Conservation (phyloP, 257 asterid species). For the Capsicum chinense region DNA sequence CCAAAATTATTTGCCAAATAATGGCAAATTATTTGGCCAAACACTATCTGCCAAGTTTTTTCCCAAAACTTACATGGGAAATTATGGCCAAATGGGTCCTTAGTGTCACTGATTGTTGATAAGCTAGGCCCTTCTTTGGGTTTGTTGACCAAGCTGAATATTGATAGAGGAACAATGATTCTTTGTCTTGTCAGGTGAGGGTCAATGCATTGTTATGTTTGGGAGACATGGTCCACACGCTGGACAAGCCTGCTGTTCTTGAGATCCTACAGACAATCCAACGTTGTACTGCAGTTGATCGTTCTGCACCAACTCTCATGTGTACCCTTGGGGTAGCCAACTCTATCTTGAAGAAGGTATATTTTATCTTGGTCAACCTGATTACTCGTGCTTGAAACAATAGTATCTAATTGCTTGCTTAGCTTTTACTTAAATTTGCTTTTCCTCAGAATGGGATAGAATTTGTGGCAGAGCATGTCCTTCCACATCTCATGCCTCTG, state of each 20-base stretch:
- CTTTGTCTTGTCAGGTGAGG: conserved; percentile 72
- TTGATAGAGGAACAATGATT: conserved; percentile 11
- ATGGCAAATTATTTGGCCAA: too few species aligned
- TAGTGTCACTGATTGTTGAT: conserved; percentile 21
- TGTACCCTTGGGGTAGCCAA: conserved; percentile 96
- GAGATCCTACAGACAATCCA: conserved; percentile 90
- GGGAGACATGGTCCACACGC: conserved; percentile 85
- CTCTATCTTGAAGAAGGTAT: conserved; percentile 89
- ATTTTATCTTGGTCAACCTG: conserved; percentile 15
- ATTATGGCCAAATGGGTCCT: too few species aligned
- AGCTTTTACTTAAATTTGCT: conserved; percentile 31
- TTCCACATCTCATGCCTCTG: conserved; percentile 88
- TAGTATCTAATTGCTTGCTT: background rate
- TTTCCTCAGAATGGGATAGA: conserved; percentile 82
- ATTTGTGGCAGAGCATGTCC: conserved; percentile 85
- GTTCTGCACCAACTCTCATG: conserved; percentile 99
- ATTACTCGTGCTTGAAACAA: background rate
- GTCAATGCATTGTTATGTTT: conserved; percentile 92
- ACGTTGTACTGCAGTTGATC: conserved; percentile 96
- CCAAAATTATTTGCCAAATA: too few species aligned
- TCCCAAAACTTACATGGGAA: too few species aligned
- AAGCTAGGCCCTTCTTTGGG: conserved; percentile 19
- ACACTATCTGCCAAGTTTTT: too few species aligned
- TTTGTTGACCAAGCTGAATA: conserved; percentile 1
- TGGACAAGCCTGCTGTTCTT: conserved; percentile 75